A percentile compares a stretch with the other conserved stretches of the same genome.
Evolutionary conservation across 1,284 basidiomycete genomes (phyloP).

Genomic region (Tylopilus orsonianus): DNA sequence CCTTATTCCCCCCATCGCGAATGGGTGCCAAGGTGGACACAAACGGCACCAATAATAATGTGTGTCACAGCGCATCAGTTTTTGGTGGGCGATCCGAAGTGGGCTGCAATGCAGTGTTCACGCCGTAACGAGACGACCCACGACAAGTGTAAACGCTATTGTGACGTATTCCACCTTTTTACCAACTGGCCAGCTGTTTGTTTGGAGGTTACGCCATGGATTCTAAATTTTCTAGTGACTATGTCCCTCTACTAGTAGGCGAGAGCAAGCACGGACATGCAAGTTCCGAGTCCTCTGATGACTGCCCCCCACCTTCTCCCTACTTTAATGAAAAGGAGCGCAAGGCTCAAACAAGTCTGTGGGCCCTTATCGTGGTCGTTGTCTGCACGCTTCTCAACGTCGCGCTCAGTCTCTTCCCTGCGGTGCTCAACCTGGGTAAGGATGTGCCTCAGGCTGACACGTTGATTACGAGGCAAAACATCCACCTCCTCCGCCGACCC

Average conservation of each 20-base stretch:
- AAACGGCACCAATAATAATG: too few species aligned
- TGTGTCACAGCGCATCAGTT: too few species aligned
- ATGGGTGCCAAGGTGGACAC: too few species aligned
- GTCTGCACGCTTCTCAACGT: conserved; percentile 17
- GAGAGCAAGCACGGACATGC: not conserved
- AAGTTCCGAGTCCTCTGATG: conserved; percentile 1
- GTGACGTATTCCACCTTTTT: not conserved
- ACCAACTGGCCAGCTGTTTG: not conserved
- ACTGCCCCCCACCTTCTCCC: not conserved
- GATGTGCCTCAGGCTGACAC: not conserved
- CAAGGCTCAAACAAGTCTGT: conserved; percentile 7
- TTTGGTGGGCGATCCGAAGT: too few species aligned
- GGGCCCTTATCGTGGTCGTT: conserved; percentile 14
- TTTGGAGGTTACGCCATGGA: conserved; percentile 4
- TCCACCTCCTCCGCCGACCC: conserved; percentile 14
- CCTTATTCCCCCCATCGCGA: too few species aligned
- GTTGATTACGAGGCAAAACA: conserved; percentile 14
- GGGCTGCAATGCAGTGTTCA: too few species aligned
- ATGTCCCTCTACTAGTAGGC: conserved; percentile 4
- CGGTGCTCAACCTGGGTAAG: not conserved
- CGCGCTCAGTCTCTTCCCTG: conserved; percentile 12
- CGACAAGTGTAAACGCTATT: too few species aligned
- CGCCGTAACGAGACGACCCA: too few species aligned
- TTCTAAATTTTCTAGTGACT: conserved; percentile 4
- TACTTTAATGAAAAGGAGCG: not conserved